phyloP scores from a whole-genome alignment of 768 basidiomycete species.

The Termitomyces sp. region DNA sequence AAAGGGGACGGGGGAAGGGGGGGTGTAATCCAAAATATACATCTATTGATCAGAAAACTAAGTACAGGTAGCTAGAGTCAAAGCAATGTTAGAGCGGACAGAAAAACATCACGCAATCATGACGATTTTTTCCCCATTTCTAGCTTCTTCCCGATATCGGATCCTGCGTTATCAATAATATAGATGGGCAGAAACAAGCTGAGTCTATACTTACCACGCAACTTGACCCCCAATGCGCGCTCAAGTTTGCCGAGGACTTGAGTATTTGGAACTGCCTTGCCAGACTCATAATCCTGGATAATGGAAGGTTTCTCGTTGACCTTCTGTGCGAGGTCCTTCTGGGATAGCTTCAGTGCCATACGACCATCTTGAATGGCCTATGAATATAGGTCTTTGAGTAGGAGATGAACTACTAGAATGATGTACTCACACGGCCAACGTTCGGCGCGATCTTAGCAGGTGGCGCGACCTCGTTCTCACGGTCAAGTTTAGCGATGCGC shows the following conservation, averaged over 20 bases:
- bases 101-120: slow-evolving; percentile 24
- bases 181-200: background rate
- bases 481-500: slow-evolving; percentile 88
- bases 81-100: slow-evolving; percentile 24
- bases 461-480: slow-evolving; percentile 93
- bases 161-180: slow-evolving; percentile 34
- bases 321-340: slow-evolving; percentile 90
- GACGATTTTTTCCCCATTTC: slow-evolving; percentile 71
- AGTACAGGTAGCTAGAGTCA: slow-evolving; percentile 20
- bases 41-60: slow-evolving; percentile 9
- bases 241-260: slow-evolving; percentile 90
- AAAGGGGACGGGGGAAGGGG: background rate
- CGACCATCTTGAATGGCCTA: slow-evolving; percentile 83
- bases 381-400: slow-evolving; percentile 6
- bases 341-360: slow-evolving; percentile 71
- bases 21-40: background rate
- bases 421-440: slow-evolving; percentile 61
- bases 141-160: slow-evolving; percentile 84
- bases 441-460: slow-evolving; percentile 71
- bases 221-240: slow-evolving; percentile 77
- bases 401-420: background rate
- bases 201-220: slow-evolving; percentile 58
- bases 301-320: slow-evolving; percentile 91
- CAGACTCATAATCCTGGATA: slow-evolving; percentile 84
- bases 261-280: slow-evolving; percentile 81